A percentile compares a stretch with the other conserved stretches of the same genome.
phyloP scores from a whole-genome alignment of 495 filamentous ascomycete genomes.

The Xylaria sp. region DNA sequence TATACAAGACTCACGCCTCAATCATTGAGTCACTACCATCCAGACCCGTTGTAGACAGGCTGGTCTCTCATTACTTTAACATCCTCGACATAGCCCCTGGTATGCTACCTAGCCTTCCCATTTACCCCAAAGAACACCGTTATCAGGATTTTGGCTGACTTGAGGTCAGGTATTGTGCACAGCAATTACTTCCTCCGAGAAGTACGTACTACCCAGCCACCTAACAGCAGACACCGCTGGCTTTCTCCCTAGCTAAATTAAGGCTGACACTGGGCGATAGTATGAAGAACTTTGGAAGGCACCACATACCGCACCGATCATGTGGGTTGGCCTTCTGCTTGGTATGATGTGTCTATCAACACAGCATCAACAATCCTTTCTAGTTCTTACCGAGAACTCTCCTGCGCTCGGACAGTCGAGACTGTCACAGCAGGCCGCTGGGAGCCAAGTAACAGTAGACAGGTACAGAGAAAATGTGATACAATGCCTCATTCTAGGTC shows the following conservation, averaged over 20 bases:
- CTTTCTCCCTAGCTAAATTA: too few relatives aligned
- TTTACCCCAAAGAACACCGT: neutral
- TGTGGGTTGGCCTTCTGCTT: slow-evolving; percentile 46
- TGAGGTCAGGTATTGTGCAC: slow-evolving; percentile 32
- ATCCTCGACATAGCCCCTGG: slow-evolving; percentile 32
- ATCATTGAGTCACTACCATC: slow-evolving; percentile 26
- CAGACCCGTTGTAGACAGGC: slow-evolving; percentile 19
- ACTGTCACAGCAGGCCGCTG: too few relatives aligned
- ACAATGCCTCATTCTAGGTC: slow-evolving; percentile 41
- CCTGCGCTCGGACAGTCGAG: too few relatives aligned
- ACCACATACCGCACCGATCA: slow-evolving; percentile 33
- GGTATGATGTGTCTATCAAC: slow-evolving; percentile 38
- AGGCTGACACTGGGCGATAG: slow-evolving; percentile 26
- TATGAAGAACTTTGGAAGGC: slow-evolving; percentile 44
- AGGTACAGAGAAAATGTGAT: slow-evolving; percentile 35
- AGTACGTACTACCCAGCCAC: slow-evolving; percentile 26
- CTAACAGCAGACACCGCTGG: too few relatives aligned
- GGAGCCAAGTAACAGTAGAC: slow-evolving; percentile 17
- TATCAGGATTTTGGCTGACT: too few relatives aligned
- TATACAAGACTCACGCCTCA: slow-evolving; percentile 27
- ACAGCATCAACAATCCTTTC: slow-evolving; percentile 23
- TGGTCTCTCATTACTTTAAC: slow-evolving; percentile 36
- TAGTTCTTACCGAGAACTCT: neutral
- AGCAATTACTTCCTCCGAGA: slow-evolving; percentile 36
- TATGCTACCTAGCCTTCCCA: slow-evolving; percentile 32